Evolutionary conservation across 2,329 filamentous ascomycete genomes (phyloP).

Genomic region (Pestalotiopsis sp.): DNA sequence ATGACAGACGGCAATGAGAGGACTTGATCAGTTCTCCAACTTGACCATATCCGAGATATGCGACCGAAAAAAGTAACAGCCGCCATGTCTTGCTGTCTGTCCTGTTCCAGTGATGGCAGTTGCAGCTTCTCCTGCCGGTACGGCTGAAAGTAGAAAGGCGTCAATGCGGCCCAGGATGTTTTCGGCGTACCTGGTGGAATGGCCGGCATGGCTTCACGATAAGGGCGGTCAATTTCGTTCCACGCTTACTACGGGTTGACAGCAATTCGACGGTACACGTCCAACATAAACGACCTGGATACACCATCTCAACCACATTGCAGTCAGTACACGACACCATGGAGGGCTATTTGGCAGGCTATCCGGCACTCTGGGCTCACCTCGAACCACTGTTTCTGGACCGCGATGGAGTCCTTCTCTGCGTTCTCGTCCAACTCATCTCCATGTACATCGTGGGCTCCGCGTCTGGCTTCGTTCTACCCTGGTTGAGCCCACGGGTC

Average conservation of each 20-base stretch:
- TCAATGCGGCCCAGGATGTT: not conserved
- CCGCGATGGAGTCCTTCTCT: not conserved
- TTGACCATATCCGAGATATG: no score
- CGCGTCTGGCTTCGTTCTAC: not conserved
- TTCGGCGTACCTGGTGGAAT: not conserved
- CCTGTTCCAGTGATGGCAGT: not conserved
- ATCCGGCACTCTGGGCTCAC: not conserved
- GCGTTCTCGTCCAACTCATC: conserved; percentile 7
- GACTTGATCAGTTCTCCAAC: no score
- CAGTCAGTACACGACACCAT: not conserved
- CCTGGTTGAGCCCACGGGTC: not conserved
- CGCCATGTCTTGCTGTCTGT: not conserved
- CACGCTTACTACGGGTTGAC: no score
- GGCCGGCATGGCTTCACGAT: not conserved
- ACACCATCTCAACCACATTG: not conserved
- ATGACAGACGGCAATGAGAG: no score
- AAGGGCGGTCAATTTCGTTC: no score
- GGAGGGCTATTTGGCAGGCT: not conserved
- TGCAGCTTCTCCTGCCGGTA: not conserved
- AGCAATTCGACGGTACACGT: no score
- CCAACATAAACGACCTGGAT: no score
- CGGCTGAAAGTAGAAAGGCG: not conserved
- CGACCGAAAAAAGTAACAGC: no score
- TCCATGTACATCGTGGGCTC: conserved; percentile 6
- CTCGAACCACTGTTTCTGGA: conserved; percentile 7